Percentiles rank a stretch among this genome's conserved stretches.
Conservation (phyloP, 495 filamentous ascomycete species). For the Clavariopsis aquatica region DNA sequence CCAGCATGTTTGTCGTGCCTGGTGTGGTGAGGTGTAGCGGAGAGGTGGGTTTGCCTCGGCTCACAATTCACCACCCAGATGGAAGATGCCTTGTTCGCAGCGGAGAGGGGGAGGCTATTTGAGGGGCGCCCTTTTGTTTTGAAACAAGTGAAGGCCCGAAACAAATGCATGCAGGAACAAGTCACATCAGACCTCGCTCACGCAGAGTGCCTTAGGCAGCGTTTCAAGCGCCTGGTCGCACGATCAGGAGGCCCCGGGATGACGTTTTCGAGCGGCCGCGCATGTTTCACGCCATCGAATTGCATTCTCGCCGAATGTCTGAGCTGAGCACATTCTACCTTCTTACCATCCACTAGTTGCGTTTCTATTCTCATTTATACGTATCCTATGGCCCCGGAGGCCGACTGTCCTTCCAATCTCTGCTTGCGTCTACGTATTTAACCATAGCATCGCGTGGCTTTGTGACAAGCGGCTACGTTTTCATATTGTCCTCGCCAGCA, state of each 20-base stretch:
- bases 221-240: not conserved
- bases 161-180: too few species aligned
- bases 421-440: conserved; percentile 1
- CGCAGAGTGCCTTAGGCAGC: too few species aligned
- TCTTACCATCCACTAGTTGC: too few species aligned
- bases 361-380: too few species aligned
- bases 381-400: too few species aligned
- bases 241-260: not conserved
- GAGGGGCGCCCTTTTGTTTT: conserved; percentile 5
- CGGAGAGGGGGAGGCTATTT: not conserved
- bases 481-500: too few species aligned
- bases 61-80: too few species aligned
- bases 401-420: too few species aligned
- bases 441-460: conserved; percentile 1
- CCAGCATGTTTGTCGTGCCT: too few species aligned
- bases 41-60: too few species aligned
- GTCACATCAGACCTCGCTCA: too few species aligned
- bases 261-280: not conserved
- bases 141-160: conserved; percentile 1
- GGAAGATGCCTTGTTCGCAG: not conserved
- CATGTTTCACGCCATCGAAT: conserved; percentile 3
- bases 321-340: not conserved
- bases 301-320: not conserved
- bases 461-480: not conserved
- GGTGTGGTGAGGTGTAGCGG: too few species aligned